phyloP scores from a whole-genome alignment of 2,329 filamentous ascomycete genomes.

The Dryadomyces quercivorus region DNA sequence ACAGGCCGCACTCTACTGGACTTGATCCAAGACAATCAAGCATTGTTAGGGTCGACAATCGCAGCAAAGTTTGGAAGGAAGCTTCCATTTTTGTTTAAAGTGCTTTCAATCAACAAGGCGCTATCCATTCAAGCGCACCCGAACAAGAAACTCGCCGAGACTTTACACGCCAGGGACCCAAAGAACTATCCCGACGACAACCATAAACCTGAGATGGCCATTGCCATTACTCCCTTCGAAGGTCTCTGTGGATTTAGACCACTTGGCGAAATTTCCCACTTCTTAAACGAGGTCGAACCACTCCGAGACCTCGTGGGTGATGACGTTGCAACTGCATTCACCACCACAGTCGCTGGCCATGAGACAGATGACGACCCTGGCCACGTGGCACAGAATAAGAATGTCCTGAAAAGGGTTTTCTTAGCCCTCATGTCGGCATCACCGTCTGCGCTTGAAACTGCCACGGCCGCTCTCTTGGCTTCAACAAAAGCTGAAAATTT shows the following conservation, averaged over 20 bases:
- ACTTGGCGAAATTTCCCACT: constrained; percentile 73
- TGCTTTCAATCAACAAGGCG: constrained; percentile 89
- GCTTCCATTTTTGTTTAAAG: constrained; percentile 95
- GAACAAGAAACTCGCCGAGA: constrained; percentile 86
- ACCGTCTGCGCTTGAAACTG: constrained; percentile 48
- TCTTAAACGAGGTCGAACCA: constrained; percentile 47
- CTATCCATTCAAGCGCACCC: constrained; percentile 95
- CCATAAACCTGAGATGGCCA: constrained; percentile 99
- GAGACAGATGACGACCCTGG: constrained; percentile 25
- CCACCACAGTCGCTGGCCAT: constrained; percentile 35
- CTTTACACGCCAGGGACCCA: constrained; percentile 72
- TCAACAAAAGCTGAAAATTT: constrained; percentile 48
- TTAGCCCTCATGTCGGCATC: constrained; percentile 69
- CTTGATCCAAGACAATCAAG: constrained; percentile 74
- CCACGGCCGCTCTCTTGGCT: constrained; percentile 62
- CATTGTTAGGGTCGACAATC: constrained; percentile 64
- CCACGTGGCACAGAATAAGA: constrained; percentile 52
- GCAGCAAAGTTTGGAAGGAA: constrained; percentile 65
- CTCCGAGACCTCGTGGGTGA: constrained; percentile 57
- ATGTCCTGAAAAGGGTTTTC: constrained; percentile 64
- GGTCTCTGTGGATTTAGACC: constrained; percentile 93
- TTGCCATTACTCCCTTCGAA: constrained; percentile 92
- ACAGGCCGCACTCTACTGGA: constrained; percentile 81
- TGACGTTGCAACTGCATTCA: constrained; percentile 44
- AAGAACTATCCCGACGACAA: constrained; percentile 99